A percentile compares a stretch with the other conserved stretches of the same genome.
These are phyloP conservation scores for Trichosporon ovoides DNA, from an alignment of 1,284 basidiomycete species.

Conservation along the genomic window DNA sequence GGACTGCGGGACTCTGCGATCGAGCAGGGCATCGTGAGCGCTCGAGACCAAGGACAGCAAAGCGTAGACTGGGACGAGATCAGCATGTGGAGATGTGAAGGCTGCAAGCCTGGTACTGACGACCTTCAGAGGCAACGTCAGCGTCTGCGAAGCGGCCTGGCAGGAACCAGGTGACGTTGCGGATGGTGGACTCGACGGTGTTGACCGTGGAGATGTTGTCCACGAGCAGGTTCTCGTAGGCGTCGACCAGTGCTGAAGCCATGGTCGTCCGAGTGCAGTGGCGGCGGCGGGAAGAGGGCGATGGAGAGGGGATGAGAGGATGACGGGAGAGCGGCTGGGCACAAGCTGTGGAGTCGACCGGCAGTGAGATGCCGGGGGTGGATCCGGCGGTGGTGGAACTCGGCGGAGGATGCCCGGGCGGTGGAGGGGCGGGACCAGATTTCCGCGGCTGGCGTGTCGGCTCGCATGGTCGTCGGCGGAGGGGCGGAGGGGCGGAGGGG, in stretches of 20 bases:
- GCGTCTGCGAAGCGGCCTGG: slow-evolving; percentile 96
- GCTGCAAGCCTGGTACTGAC: slow-evolving; percentile 55
- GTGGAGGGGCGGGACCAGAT: too few species aligned
- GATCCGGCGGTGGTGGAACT: too few species aligned
- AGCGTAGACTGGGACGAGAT: slow-evolving; percentile 38
- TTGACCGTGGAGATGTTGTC: slow-evolving; percentile 78
- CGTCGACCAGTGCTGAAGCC: slow-evolving; percentile 31
- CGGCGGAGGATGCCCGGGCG: too few species aligned
- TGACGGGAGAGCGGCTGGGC: background rate
- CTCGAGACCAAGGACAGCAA: slow-evolving; percentile 41
- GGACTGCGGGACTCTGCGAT: slow-evolving; percentile 59
- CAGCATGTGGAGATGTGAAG: slow-evolving; percentile 6
- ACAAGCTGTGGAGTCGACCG: too few species aligned
- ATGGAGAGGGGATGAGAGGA: background rate
- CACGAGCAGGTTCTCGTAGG: slow-evolving; percentile 75
- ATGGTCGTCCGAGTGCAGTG: background rate
- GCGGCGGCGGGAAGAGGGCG: background rate
- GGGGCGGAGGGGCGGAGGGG: too few species aligned
- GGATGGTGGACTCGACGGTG: slow-evolving; percentile 76
- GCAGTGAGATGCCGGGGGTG: too few species aligned
- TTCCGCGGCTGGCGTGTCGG: too few species aligned
- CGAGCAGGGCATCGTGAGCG: slow-evolving; percentile 78
- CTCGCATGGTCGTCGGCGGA: too few species aligned
- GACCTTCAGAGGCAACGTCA: slow-evolving; percentile 82
- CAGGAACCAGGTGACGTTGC: slow-evolving; percentile 88